Base-by-base conservation (phyloP, 2,329 filamentous ascomycete genomes). In the Colletotrichum viniferum region DNA sequence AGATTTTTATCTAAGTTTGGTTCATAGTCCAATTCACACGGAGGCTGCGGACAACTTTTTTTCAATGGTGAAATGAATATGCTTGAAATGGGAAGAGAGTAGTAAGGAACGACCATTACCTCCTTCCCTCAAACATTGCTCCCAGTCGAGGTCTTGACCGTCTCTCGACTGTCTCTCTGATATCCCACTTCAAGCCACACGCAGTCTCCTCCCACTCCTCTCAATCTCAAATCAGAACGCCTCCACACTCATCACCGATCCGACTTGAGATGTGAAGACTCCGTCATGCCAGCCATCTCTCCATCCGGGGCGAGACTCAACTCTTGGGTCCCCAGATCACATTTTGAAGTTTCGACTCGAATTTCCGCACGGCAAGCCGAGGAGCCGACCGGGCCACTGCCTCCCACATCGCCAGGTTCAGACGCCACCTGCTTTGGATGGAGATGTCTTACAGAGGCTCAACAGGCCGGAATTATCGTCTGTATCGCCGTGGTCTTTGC, bases 401-500 rank as follows among this genome's bases (percentile, higher is more conserved):
- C 69, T 58, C 48, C 73, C 62, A 13, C 58, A 21, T 28, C 26
- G 5, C n/a, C 74, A 48, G 18, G 6, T 13, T 36, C 56, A 10
- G 48, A 70, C 9, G 26, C 73, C 12, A 86, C 83, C 74, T 74
- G 71, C 58, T 66, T 77, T 4, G 82, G 84, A 13, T 88, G 85
- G 85, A 73, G 79, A 56, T 88, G 86, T 73, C 79, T 87, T n/a
- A 85, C 79, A 32, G 61, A 77, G 12, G 77, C 82, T 0, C 80
- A 86, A 58, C 81, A 86, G 38, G 83, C 82, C 26, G 86, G 86
- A 3, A 81, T 87, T 34, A 82, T 88, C 18, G 82, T 85, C 73
- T 84, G 83, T 73, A 78, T 82, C 16, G 71, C 84, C 9, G 71
- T 85, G 8, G 77, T 81, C 3, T 77, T 77, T 5, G 73, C 82